phyloP scores from a whole-genome alignment of 163 green algal genomes.

The Chloromonas sp. region DNA sequence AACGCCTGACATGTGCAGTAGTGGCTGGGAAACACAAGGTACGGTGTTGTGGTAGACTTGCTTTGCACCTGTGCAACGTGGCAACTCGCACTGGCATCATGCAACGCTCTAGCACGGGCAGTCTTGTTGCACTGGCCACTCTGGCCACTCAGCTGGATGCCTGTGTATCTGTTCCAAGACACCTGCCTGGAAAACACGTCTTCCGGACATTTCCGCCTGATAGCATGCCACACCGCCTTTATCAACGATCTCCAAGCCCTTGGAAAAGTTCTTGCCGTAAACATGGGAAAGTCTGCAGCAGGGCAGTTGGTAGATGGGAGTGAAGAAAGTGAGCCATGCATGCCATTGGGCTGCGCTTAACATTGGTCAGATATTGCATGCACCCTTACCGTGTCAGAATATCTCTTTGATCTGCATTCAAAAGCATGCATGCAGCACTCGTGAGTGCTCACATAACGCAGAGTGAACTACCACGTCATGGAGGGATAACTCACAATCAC shows the following conservation, averaged over 20 bases:
- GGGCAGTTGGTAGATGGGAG: background rate
- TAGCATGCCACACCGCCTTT: constrained; percentile 57
- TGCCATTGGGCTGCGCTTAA: background rate
- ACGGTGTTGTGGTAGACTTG: constrained; percentile 13
- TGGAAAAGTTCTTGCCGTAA: constrained; percentile 63
- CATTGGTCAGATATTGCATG: too few species aligned
- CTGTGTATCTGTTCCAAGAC: background rate
- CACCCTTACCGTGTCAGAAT: too few species aligned
- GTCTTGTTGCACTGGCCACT: too few species aligned
- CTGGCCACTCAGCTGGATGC: background rate
- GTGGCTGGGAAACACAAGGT: constrained; percentile 66
- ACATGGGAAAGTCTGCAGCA: constrained; percentile 60
- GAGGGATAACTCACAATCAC: too few species aligned
- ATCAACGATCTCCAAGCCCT: constrained; percentile 73
- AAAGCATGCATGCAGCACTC: too few species aligned
- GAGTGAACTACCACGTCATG: too few species aligned
- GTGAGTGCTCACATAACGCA: too few species aligned
- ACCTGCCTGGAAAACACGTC: constrained; percentile 64
- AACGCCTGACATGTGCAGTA: constrained; percentile 86
- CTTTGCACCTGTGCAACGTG: too few species aligned
- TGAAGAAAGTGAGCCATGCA: background rate
- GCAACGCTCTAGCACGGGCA: too few species aligned
- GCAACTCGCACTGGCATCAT: too few species aligned
- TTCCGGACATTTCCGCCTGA: constrained; percentile 43
- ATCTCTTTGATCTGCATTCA: too few species aligned